These are phyloP conservation scores for Beauveria varroae DNA, from an alignment of 2,329 filamentous ascomycete species.

Conservation along the genomic window DNA sequence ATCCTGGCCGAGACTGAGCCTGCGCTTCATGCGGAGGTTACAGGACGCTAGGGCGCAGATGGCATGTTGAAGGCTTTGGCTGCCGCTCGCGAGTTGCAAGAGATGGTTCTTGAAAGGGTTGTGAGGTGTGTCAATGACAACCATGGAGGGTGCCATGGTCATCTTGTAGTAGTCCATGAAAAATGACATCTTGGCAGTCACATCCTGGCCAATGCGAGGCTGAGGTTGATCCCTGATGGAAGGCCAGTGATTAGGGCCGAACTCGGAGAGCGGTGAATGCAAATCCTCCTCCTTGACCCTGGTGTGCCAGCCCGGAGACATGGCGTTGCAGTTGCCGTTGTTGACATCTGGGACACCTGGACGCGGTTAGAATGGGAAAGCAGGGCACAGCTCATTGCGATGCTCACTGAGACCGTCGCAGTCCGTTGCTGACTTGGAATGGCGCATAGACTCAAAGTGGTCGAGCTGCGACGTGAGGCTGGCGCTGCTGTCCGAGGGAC, in stretches of 20 bases:
- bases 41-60: slow-evolving; percentile 85
- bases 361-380: slow-evolving; percentile 30
- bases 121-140: slow-evolving; percentile 76
- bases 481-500: slow-evolving; percentile 53
- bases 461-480: slow-evolving; percentile 54
- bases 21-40: slow-evolving; percentile 79
- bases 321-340: slow-evolving; percentile 40
- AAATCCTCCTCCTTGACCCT: slow-evolving; percentile 37
- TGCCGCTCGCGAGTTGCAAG: slow-evolving; percentile 66
- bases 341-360: slow-evolving; percentile 47
- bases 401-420: slow-evolving; percentile 49
- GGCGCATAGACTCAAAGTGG: slow-evolving; percentile 47
- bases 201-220: slow-evolving; percentile 49
- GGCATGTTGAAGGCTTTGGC: slow-evolving; percentile 81
- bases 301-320: slow-evolving; percentile 40
- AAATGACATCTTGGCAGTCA: slow-evolving; percentile 74
- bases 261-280: slow-evolving; percentile 35
- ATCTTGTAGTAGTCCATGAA: slow-evolving; percentile 92
- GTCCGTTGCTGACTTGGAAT: slow-evolving; percentile 28
- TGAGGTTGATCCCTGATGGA: slow-evolving; percentile 36
- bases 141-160: slow-evolving; percentile 84
- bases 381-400: slow-evolving; percentile 25
- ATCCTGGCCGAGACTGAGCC: slow-evolving; percentile 53
- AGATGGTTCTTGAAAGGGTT: slow-evolving; percentile 86
- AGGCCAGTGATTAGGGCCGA: slow-evolving; percentile 41